Evolutionary conservation across 176 grass and related monocot genomes (phyloP).

Genomic region (Phragmites australis): DNA sequence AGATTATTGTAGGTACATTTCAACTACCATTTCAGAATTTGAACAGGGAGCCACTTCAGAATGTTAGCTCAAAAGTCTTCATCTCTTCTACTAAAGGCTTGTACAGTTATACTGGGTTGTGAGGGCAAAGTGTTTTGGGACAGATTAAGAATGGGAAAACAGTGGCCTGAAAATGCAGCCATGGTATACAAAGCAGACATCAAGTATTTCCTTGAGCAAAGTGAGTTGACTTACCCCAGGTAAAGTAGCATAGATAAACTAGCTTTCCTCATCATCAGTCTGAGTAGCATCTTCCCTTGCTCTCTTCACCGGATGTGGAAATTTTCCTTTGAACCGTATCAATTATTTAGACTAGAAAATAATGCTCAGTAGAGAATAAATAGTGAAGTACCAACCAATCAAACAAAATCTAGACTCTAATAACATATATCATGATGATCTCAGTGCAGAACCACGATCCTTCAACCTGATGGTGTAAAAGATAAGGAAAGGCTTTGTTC

Average conservation of each 20-base stretch:
- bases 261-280: slow-evolving; percentile 74
- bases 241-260: slow-evolving; percentile 25
- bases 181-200: background rate
- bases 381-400: background rate
- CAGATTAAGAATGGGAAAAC: background rate
- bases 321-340: slow-evolving; percentile 50
- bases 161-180: background rate
- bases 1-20: slow-evolving; percentile 6
- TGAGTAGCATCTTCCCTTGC: slow-evolving; percentile 49
- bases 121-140: background rate
- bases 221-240: slow-evolving; percentile 40
- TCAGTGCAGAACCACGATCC: background rate
- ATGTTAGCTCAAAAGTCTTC: background rate
- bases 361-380: slow-evolving; percentile 14
- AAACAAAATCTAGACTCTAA: slow-evolving; percentile 8
- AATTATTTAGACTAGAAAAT: slow-evolving; percentile 37
- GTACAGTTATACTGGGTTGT: background rate
- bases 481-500: background rate
- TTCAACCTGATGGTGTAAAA: background rate
- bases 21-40: slow-evolving; percentile 3
- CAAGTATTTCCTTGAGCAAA: slow-evolving; percentile 4
- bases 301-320: slow-evolving; percentile 49
- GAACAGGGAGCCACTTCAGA: slow-evolving; percentile 9
- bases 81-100: background rate
- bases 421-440: background rate